Conservation (phyloP, 1,284 basidiomycete species). For the Rhodotorula sp. region DNA sequence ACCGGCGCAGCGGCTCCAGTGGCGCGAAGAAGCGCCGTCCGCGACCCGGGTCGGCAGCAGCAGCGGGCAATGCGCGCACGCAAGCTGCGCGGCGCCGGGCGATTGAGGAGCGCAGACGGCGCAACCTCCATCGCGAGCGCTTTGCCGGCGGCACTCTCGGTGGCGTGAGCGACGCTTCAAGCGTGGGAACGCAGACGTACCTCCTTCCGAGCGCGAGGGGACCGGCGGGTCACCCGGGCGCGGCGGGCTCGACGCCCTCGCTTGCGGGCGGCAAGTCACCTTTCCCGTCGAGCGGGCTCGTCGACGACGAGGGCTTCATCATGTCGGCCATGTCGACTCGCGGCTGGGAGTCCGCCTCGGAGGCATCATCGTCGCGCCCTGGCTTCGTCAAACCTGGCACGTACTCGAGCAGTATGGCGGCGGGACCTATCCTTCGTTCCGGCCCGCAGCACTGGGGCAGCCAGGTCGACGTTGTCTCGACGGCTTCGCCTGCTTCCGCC, state of each 20-base stretch:
- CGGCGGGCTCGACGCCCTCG: constrained; percentile 7
- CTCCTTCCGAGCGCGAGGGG: constrained; percentile 21
- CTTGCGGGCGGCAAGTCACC: constrained; percentile 1
- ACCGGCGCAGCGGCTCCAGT: constrained; percentile 55
- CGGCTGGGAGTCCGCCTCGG: constrained; percentile 52
- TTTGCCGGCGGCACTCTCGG: constrained; percentile 2
- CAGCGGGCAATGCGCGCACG: background rate
- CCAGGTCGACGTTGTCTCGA: constrained; percentile 8
- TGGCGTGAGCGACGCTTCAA: constrained; percentile 15
- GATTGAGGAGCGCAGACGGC: constrained; percentile 4
- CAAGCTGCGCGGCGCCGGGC: constrained; percentile 8
- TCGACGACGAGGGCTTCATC: constrained; percentile 72
- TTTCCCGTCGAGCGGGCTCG: constrained; percentile 21
- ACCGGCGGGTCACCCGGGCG: constrained; percentile 10
- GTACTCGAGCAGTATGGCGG: constrained; percentile 37
- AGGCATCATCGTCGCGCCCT: constrained; percentile 39
- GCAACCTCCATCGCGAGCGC: constrained; percentile 22
- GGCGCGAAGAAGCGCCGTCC: constrained; percentile 26
- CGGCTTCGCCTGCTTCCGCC: constrained; percentile 11
- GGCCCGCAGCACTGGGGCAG: constrained; percentile 27
- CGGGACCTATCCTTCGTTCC: constrained; percentile 21
- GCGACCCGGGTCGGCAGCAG: background rate
- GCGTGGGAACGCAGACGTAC: constrained; percentile 20
- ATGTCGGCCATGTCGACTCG: constrained; percentile 65
- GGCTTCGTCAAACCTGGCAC: constrained; percentile 33